phyloP scores from a whole-genome alignment of 2,329 filamentous ascomycete genomes.

The Talaromyces amestolkiae region DNA sequence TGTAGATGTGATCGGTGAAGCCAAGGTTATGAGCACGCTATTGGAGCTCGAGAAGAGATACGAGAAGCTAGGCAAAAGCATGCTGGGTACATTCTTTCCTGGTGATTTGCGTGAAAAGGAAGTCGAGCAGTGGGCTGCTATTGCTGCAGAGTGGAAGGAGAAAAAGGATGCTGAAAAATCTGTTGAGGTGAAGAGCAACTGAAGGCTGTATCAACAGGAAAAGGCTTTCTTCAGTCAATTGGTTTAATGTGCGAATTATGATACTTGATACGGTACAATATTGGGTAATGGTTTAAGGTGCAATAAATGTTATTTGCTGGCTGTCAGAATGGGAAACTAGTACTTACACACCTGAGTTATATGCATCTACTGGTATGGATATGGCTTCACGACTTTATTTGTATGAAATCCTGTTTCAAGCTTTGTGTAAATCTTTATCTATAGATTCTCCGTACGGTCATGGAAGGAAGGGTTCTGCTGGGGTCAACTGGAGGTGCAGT shows the following conservation, averaged over 20 bases:
- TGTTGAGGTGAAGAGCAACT: background rate
- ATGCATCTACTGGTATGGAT: too few relatives aligned
- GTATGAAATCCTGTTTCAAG: too few relatives aligned
- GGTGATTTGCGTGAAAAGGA: constrained; percentile 22
- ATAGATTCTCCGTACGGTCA: too few relatives aligned
- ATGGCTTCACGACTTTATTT: too few relatives aligned
- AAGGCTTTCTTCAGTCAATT: background rate
- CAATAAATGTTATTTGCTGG: background rate
- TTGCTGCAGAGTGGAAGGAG: constrained; percentile 16
- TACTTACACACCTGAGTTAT: too few relatives aligned
- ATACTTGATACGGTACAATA: background rate
- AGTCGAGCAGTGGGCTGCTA: constrained; percentile 19
- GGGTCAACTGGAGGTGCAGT: too few relatives aligned
- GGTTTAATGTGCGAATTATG: background rate
- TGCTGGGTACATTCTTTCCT: constrained; percentile 35
- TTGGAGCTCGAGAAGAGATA: constrained; percentile 32
- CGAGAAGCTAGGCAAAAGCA: constrained; percentile 31
- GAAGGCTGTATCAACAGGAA: background rate
- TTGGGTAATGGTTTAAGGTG: background rate
- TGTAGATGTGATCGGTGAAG: constrained; percentile 27
- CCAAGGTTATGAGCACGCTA: constrained; percentile 35
- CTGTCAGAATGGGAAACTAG: background rate
- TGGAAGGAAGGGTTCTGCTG: too few relatives aligned
- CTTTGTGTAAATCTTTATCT: too few relatives aligned
- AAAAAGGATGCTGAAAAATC: constrained; percentile 10